Evolutionary conservation across 495 filamentous ascomycete genomes (phyloP).

Genomic region (Neurospora discreta): DNA sequence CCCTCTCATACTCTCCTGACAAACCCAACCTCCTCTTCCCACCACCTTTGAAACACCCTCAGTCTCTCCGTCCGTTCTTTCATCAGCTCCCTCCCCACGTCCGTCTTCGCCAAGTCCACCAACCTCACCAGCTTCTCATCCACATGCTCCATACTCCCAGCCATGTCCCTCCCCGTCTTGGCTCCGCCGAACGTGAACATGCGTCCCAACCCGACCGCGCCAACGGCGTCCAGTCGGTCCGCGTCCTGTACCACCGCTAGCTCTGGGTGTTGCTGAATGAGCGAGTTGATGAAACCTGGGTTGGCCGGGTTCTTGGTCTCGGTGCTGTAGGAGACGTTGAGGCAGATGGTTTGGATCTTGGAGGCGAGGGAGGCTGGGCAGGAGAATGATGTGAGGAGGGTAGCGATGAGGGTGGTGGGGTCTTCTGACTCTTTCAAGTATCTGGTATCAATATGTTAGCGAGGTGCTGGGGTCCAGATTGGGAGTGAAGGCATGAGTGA

Average conservation of each 20-base stretch:
- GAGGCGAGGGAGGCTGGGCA: constrained; percentile 42
- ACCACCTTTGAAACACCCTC: constrained; percentile 55
- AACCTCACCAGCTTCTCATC: constrained; percentile 66
- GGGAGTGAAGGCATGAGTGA: background rate
- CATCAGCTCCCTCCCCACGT: constrained; percentile 56
- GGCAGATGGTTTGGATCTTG: constrained; percentile 57
- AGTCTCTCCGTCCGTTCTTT: constrained; percentile 52
- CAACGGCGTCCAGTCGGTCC: constrained; percentile 80
- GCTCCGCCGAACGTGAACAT: constrained; percentile 68
- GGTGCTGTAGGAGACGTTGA: constrained; percentile 65
- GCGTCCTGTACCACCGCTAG: constrained; percentile 81
- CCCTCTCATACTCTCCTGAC: constrained; percentile 1
- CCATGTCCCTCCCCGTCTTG: constrained; percentile 42
- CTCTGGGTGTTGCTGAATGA: constrained; percentile 55
- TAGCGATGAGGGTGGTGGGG: constrained; percentile 41
- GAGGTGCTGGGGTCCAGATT: background rate
- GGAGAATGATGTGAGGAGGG: constrained; percentile 47
- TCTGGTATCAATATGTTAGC: background rate
- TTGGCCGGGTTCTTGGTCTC: constrained; percentile 50
- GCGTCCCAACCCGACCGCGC: constrained; percentile 70
- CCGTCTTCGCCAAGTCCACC: constrained; percentile 77
- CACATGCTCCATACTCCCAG: constrained; percentile 60
- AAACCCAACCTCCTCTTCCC: constrained; percentile 49
- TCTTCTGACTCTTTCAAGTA: constrained; percentile 46
- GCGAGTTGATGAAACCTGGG: constrained; percentile 23